Evolutionary conservation across 257 asterid genomes (phyloP).

Genomic region (Capsicum baccatum): DNA sequence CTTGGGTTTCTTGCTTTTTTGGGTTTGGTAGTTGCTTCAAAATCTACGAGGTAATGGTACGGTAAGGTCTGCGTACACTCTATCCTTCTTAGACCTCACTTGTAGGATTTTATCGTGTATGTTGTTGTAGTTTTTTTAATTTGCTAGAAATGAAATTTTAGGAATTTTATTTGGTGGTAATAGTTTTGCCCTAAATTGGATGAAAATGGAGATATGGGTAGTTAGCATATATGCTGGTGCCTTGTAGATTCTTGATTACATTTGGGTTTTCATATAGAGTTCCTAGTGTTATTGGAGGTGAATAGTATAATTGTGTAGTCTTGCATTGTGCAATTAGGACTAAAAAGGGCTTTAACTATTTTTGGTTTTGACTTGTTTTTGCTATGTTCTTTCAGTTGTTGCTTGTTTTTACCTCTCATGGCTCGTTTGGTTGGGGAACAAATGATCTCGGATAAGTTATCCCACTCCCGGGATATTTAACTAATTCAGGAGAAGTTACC

Average conservation of each 20-base stretch:
- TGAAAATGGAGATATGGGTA: neutral
- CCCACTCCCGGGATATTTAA: too few relatives aligned
- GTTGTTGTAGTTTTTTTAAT: neutral
- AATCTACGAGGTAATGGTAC: too few relatives aligned
- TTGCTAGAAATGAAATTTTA: constrained; percentile 3
- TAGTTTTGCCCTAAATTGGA: neutral
- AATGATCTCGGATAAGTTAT: too few relatives aligned
- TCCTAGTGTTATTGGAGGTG: neutral
- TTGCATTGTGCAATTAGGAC: neutral
- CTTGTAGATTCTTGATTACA: too few relatives aligned
- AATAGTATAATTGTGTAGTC: neutral
- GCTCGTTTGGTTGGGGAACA: too few relatives aligned
- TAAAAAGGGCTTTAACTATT: neutral
- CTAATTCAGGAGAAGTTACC: too few relatives aligned
- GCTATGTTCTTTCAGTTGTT: neutral
- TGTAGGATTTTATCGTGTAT: neutral
- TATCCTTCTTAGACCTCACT: too few relatives aligned
- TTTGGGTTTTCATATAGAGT: too few relatives aligned
- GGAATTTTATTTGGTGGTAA: neutral
- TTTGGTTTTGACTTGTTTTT: neutral
- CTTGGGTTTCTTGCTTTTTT: constrained; percentile 5
- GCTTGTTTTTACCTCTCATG: neutral
- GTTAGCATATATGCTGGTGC: too few relatives aligned
- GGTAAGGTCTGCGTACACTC: too few relatives aligned
- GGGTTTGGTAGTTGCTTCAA: too few relatives aligned